A percentile compares a stretch with the other conserved stretches of the same genome.
These are phyloP conservation scores for Wickerhamiella musiphila DNA, from an alignment of 805 yeast genomes.

Conservation along the genomic window DNA sequence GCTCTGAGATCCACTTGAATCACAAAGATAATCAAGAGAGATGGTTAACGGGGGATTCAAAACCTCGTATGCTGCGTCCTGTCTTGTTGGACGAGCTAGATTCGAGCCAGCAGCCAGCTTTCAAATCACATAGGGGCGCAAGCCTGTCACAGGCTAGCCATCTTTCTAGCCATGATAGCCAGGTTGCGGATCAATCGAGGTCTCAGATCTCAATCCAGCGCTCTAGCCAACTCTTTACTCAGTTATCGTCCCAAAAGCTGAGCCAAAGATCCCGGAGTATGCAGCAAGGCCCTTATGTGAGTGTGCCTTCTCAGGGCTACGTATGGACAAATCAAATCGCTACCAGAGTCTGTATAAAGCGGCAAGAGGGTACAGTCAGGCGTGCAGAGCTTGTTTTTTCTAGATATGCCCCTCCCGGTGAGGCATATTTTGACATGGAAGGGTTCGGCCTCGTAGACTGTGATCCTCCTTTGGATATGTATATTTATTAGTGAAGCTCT, in stretches of 20 bases:
- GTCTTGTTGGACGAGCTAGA: too few relatives aligned
- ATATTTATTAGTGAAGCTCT: background rate
- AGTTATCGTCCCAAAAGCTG: too few relatives aligned
- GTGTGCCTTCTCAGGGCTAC: slow-evolving; percentile 38
- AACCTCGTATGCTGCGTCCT: too few relatives aligned
- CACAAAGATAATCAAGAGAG: slow-evolving; percentile 50
- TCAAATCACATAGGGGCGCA: too few relatives aligned
- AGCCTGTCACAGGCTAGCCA: too few relatives aligned
- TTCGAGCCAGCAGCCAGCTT: too few relatives aligned
- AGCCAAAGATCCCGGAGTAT: too few relatives aligned
- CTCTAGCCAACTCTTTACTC: too few relatives aligned
- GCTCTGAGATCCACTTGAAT: slow-evolving; percentile 23
- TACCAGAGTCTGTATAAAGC: slow-evolving; percentile 27
- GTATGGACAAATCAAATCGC: slow-evolving; percentile 37
- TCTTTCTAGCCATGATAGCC: too few relatives aligned
- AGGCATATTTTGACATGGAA: background rate
- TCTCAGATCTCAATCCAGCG: too few relatives aligned
- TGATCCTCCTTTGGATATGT: background rate
- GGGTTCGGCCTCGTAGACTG: background rate
- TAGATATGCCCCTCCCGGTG: background rate
- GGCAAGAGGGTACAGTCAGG: slow-evolving; percentile 14
- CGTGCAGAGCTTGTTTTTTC: slow-evolving; percentile 28
- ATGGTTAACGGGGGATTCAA: slow-evolving; percentile 50
- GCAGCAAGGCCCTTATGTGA: slow-evolving; percentile 17
- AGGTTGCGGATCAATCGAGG: too few relatives aligned